Conservation (phyloP, 129 eudicot genomes). For the Tanacetum coccineum region DNA sequence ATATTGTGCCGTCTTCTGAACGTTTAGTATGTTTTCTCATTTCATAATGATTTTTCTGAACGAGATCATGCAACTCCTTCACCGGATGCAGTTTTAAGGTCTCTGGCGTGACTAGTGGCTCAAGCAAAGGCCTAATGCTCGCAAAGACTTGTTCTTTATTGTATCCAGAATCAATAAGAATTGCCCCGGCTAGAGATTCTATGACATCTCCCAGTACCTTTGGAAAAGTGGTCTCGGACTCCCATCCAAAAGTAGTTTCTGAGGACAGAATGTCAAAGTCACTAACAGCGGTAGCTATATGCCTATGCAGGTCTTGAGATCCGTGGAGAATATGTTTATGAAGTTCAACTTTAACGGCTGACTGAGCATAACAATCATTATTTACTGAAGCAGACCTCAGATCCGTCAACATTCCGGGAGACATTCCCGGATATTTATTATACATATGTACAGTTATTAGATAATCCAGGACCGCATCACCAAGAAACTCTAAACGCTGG, state of each 20-base stretch:
- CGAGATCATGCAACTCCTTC: slow-evolving; percentile 48
- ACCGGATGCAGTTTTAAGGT: slow-evolving; percentile 64
- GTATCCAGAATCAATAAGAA: slow-evolving; percentile 72
- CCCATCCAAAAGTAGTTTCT: slow-evolving; percentile 69
- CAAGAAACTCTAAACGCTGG: slow-evolving; percentile 93
- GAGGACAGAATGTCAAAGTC: slow-evolving; percentile 25
- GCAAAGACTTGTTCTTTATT: slow-evolving; percentile 50
- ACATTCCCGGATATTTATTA: slow-evolving; percentile 55
- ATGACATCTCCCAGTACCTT: slow-evolving; percentile 91
- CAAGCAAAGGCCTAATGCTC: slow-evolving; percentile 73
- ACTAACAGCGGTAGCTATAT: slow-evolving; percentile 33
- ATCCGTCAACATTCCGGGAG: slow-evolving; percentile 85
- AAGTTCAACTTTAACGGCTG: slow-evolving; percentile 51
- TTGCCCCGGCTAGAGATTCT: slow-evolving; percentile 89
- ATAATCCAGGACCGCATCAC: slow-evolving; percentile 84
- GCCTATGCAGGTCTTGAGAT: slow-evolving; percentile 56
- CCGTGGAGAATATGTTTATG: slow-evolving; percentile 78
- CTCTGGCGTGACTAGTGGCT: slow-evolving; percentile 73
- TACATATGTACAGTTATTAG: slow-evolving; percentile 58
- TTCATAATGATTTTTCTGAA: slow-evolving; percentile 37
- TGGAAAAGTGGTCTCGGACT: slow-evolving; percentile 54
- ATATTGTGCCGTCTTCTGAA: slow-evolving; percentile 33
- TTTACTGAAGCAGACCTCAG: slow-evolving; percentile 86
- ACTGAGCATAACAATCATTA: slow-evolving; percentile 76
- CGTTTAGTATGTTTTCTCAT: slow-evolving; percentile 26